phyloP scores from a whole-genome alignment of 179 eudicot genomes.

The Beta macrorhiza region DNA sequence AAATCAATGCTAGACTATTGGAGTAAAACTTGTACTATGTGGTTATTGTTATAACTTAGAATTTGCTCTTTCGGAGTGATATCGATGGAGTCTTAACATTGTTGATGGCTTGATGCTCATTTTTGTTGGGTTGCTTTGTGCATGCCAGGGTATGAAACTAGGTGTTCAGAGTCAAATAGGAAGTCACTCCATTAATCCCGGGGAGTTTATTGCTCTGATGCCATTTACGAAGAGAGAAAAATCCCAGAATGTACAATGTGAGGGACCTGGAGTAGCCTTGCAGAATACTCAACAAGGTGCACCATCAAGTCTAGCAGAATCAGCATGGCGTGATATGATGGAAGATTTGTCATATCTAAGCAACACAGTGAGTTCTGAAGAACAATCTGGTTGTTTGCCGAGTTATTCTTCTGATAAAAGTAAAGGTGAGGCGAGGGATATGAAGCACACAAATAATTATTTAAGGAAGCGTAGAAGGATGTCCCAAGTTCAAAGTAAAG shows the following conservation, averaged over 20 bases:
- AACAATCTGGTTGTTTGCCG: conserved; percentile 25
- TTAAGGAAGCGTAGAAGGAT: conserved; percentile 37
- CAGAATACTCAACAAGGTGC: conserved; percentile 27
- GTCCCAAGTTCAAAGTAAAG: conserved; percentile 29
- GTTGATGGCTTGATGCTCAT: background rate
- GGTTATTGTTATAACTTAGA: background rate
- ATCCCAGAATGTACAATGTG: conserved; percentile 33
- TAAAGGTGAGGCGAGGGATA: conserved; percentile 12
- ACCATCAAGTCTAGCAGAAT: conserved; percentile 47
- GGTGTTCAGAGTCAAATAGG: conserved; percentile 54
- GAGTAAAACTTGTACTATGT: background rate
- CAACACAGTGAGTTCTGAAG: conserved; percentile 24
- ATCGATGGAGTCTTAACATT: no score
- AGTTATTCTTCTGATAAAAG: conserved; percentile 11
- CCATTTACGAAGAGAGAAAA: conserved; percentile 65
- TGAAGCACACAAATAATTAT: conserved; percentile 18
- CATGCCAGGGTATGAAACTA: conserved; percentile 63
- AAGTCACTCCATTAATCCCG: conserved; percentile 38
- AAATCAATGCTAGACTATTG: background rate
- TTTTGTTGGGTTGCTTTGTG: conserved; percentile 16
- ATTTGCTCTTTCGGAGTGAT: background rate
- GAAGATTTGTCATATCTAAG: conserved; percentile 59
- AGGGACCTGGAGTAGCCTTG: conserved; percentile 27
- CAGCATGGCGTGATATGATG: conserved; percentile 67
- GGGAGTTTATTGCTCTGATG: conserved; percentile 72